Evolutionary conservation across 257 asterid genomes (phyloP), one percentile per base, ranked within the genome.

Genomic region (Jacaranda copaia): DNA sequence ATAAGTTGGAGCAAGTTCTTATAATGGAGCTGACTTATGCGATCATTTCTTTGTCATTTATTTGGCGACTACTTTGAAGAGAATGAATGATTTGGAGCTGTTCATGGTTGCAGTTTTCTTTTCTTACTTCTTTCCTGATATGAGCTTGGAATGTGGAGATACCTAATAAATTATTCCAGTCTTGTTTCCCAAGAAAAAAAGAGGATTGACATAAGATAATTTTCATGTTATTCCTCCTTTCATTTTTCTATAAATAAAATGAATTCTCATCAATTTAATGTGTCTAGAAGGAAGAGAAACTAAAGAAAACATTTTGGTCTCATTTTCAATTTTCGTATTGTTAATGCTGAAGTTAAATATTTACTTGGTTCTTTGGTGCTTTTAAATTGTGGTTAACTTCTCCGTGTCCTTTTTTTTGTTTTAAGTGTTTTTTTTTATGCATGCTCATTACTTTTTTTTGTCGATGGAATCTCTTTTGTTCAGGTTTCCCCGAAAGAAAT

Each of bases 401-500:
- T 0, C 32, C 5, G 8, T 3, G 0, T 45, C 20, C n/a, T 36
- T 59, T 51, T 38, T 63, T 64, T 8, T 11, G 18, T 16, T 58
- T 48, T n/a, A n/a, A 0, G 53, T 8, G 1, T 48, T 48, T 38
- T 46, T 58, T 1, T 72, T 32, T 65, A 73, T 59, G 25, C 70
- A 36, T n/a, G 62, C 55, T 77, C 19, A 45, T 83, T 75, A 16
- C 73, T 45, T 58, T 64, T 59, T 56, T 71, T 53, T 39, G 73
- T 25, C 70, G 77, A 70, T 76, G 72, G 39, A 64, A 46, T 74
- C 38, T 43, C 18, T 74, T 14, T 79, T 38, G 74, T 78, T 83
- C 86, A 93, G 98, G 98, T 95, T 70, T 85, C 97, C 16, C 89
- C 96, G 4, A 95, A 93, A 81, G 97, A 93, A 81, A 91, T 95